Conservation (phyloP, 805 yeast genomes). For the Kodamaea lidongshanica region DNA sequence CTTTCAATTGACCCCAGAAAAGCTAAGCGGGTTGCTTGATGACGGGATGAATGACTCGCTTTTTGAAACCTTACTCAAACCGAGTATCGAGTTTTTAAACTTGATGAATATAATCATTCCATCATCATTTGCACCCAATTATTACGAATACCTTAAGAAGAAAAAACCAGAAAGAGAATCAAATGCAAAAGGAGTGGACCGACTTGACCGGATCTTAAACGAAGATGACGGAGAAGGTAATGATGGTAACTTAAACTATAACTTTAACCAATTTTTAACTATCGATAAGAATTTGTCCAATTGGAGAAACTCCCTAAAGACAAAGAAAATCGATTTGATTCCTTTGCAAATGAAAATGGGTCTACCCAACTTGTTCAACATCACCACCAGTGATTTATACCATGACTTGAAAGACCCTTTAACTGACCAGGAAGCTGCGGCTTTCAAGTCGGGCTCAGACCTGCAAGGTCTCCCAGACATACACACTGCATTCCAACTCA, state of each 20-base stretch:
- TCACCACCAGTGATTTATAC: constrained; percentile 23
- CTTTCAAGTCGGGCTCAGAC: constrained; percentile 12
- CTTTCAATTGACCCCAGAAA: constrained; percentile 40
- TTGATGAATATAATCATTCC: constrained; percentile 41
- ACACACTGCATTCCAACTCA: constrained; percentile 32
- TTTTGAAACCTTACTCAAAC: constrained; percentile 32
- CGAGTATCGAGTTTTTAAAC: constrained; percentile 39
- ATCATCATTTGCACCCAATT: constrained; percentile 41
- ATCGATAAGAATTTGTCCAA: constrained; percentile 36
- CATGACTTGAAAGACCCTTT: constrained; percentile 25
- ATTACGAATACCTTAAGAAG: constrained; percentile 35
- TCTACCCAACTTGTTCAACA: constrained; percentile 20
- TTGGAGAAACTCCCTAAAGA: constrained; percentile 36
- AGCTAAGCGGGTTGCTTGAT: constrained; percentile 30
- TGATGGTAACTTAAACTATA: constrained; percentile 42
- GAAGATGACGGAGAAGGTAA: constrained; percentile 45
- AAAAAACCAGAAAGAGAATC: constrained; percentile 11
- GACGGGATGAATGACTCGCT: constrained; percentile 25
- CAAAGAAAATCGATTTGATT: constrained; percentile 17
- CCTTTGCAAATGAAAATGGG: constrained; percentile 20
- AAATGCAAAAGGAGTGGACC: constrained; percentile 11
- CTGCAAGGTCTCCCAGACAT: constrained; percentile 33
- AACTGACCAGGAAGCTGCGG: too few species aligned
- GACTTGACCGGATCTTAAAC: constrained; percentile 40
- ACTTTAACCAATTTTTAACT: constrained; percentile 36